Evolutionary conservation across 106 monocot species (phyloP).

Genomic region (Dendrobium huoshanense): DNA sequence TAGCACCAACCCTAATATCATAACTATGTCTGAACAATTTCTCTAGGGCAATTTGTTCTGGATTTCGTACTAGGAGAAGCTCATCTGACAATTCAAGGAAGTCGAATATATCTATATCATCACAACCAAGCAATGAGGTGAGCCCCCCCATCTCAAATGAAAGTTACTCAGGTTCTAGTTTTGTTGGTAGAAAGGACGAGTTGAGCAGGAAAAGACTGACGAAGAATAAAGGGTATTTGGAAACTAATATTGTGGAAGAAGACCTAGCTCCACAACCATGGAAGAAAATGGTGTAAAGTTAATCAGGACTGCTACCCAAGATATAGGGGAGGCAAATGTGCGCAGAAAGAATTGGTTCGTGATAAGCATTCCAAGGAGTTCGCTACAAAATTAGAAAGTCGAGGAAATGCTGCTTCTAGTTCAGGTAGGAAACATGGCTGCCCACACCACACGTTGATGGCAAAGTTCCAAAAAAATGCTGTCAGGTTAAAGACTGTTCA

Average conservation of each 20-base stretch:
- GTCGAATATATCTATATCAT: conserved; percentile 78
- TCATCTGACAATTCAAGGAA: conserved; percentile 77
- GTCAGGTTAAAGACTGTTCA: too few relatives aligned
- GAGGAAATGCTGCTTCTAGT: neutral
- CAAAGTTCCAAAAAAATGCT: too few relatives aligned
- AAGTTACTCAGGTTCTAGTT: too few relatives aligned
- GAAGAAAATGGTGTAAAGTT: neutral
- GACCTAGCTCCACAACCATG: neutral
- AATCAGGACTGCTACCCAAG: conserved; percentile 3
- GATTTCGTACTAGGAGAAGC: conserved; percentile 59
- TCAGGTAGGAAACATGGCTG: conserved; percentile 14
- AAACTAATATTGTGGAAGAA: too few relatives aligned
- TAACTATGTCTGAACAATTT: conserved; percentile 83
- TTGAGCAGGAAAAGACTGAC: too few relatives aligned
- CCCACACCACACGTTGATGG: too few relatives aligned
- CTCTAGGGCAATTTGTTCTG: conserved; percentile 75
- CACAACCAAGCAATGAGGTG: conserved; percentile 91
- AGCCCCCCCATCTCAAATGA: too few relatives aligned
- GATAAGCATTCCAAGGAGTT: conserved; percentile 13
- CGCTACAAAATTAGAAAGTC: conserved; percentile 9
- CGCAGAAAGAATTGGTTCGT: conserved; percentile 6
- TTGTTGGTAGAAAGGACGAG: too few relatives aligned
- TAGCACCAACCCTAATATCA: conserved; percentile 73
- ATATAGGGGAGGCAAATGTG: conserved; percentile 2
- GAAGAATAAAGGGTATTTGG: too few relatives aligned